These are phyloP conservation scores for Chionographis japonica DNA, from an alignment of 106 monocot genomes.

Conservation along the genomic window DNA sequence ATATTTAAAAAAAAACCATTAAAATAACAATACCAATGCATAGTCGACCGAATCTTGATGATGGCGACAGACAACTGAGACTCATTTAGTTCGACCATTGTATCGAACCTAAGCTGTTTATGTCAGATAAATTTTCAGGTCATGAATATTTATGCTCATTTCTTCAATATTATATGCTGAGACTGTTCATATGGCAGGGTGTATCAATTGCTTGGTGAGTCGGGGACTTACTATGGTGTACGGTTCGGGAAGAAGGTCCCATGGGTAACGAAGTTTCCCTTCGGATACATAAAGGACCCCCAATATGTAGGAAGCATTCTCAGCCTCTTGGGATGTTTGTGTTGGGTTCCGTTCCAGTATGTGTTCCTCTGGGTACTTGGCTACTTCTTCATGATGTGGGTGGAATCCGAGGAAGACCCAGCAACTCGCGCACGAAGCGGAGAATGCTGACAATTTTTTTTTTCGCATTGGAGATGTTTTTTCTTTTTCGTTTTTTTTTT, in stretches of 20 bases:
- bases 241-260: slow-evolving; percentile 82
- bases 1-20: no score
- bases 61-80: no score
- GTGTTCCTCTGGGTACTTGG: slow-evolving; percentile 73
- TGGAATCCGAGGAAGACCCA: slow-evolving; percentile 70
- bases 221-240: slow-evolving; percentile 85
- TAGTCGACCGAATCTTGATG: no score
- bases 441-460: no score
- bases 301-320: slow-evolving; percentile 88
- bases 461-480: no score
- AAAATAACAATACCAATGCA: no score
- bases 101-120: no score
- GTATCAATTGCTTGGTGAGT: slow-evolving; percentile 83
- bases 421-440: slow-evolving; percentile 39
- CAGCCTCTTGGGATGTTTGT: slow-evolving; percentile 64
- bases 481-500: no score
- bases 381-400: slow-evolving; percentile 73
- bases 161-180: not conserved
- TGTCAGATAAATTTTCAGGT: no score
- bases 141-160: not conserved
- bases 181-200: slow-evolving; percentile 43
- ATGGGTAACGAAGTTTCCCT: slow-evolving; percentile 90
- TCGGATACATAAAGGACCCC: slow-evolving; percentile 92
- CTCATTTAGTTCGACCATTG: no score
- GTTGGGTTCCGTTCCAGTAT: slow-evolving; percentile 62